Conservation (phyloP, 2,329 filamentous ascomycete genomes). For the Alternaria gaisen region DNA sequence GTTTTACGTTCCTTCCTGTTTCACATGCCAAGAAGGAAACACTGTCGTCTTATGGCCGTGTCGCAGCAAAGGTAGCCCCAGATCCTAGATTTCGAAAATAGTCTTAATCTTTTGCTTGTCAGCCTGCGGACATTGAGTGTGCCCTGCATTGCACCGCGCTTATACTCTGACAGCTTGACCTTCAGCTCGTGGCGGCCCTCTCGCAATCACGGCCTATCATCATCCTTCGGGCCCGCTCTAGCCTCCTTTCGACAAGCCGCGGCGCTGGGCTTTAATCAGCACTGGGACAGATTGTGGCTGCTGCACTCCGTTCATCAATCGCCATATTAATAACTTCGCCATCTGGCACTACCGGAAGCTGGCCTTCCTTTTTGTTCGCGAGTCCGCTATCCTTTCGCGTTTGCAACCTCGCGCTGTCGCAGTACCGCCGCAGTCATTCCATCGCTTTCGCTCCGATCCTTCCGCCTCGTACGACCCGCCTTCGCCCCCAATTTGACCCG, state of each 20-base stretch:
- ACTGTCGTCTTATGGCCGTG: conserved; percentile 11
- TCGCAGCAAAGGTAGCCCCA: not conserved
- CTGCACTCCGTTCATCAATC: conserved; percentile 21
- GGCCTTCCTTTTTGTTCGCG: conserved; percentile 35
- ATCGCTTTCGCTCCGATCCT: conserved; percentile 12
- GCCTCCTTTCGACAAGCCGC: conserved; percentile 28
- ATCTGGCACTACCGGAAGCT: conserved; percentile 42
- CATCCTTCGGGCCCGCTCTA: conserved; percentile 24
- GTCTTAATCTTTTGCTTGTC: not conserved
- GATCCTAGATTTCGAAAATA: not conserved
- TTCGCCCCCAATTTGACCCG: conserved; percentile 27
- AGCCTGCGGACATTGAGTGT: not conserved
- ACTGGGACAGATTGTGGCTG: conserved; percentile 24
- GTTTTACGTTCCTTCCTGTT: conserved; percentile 35
- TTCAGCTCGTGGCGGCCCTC: conserved; percentile 19
- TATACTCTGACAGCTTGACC: conserved; percentile 10
- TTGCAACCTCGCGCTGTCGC: conserved; percentile 20
- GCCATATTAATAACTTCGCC: conserved; percentile 33
- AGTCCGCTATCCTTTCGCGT: conserved; percentile 11
- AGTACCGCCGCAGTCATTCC: conserved; percentile 15
- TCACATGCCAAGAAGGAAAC: conserved; percentile 35
- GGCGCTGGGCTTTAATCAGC: conserved; percentile 25
- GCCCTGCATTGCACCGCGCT: conserved; percentile 6
- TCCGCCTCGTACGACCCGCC: conserved; percentile 25
- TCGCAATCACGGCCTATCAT: conserved; percentile 29